Percentiles rank a stretch among this genome's conserved stretches.
These are phyloP conservation scores for Coleophoma cylindrospora DNA, from an alignment of 2,329 filamentous ascomycete genomes.

Conservation along the genomic window DNA sequence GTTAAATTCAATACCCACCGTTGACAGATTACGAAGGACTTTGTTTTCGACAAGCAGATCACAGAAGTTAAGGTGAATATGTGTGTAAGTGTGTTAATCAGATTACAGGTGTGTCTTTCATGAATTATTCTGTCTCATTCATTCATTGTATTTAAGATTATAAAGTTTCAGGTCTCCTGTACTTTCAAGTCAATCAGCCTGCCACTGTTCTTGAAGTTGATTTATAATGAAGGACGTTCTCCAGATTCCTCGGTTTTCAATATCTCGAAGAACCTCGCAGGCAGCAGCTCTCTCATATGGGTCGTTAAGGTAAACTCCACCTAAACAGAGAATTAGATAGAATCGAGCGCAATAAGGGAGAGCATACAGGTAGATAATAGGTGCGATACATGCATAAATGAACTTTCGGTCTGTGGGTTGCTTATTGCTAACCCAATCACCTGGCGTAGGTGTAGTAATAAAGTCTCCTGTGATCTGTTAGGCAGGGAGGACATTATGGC, in stretches of 20 bases:
- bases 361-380: background rate
- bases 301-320: background rate
- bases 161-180: no score
- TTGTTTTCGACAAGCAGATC: no score
- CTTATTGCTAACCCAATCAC: background rate
- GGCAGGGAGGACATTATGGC: background rate
- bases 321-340: background rate
- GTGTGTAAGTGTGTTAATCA: no score
- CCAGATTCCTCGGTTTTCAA: background rate
- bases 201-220: background rate
- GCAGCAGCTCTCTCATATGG: background rate
- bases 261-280: background rate
- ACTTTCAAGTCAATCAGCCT: background rate
- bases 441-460: background rate
- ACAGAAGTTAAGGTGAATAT: no score
- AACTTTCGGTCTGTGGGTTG: background rate
- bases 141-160: no score
- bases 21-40: no score
- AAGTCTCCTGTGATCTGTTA: background rate
- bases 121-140: no score
- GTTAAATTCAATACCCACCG: no score
- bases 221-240: background rate
- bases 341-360: background rate
- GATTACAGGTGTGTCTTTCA: no score
- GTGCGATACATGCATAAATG: slow-evolving; percentile 1